phyloP scores from a whole-genome alignment of 2,329 filamentous ascomycete genomes.

The Fusarium sp. region DNA sequence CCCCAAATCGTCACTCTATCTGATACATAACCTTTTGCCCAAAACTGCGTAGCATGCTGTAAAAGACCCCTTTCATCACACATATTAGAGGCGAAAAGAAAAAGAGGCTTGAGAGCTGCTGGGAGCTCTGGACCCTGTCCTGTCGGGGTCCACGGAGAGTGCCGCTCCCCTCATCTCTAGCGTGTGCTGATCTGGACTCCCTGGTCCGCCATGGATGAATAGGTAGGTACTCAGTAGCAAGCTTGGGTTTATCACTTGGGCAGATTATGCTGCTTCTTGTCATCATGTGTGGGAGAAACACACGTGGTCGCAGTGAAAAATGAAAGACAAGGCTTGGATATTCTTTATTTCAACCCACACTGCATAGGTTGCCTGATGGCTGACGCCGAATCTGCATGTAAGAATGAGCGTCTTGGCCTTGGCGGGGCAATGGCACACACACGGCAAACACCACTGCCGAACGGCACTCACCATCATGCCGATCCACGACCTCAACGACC shows the following conservation, averaged over 20 bases:
- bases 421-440: not conserved
- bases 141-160: conserved; percentile 2
- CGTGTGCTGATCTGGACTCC: not conserved
- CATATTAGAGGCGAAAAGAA: not conserved
- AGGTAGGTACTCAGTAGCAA: not conserved
- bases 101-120: not conserved
- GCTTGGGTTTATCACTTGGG: not conserved
- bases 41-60: not conserved
- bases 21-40: not conserved
- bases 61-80: not conserved
- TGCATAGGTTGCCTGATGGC: not conserved
- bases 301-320: not conserved
- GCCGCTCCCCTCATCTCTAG: not conserved
- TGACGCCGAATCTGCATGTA: not conserved
- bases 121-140: not conserved
- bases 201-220: not conserved
- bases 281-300: too few species aligned
- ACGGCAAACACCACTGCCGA: conserved; percentile 2
- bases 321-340: not conserved
- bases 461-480: not conserved
- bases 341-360: not conserved
- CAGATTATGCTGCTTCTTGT: not conserved
- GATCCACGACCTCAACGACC: not conserved
- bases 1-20: not conserved
- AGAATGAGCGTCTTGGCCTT: not conserved